A percentile compares a stretch with the other conserved stretches of the same genome.
These are phyloP conservation scores for Agaricus sinodeliciosus DNA, from an alignment of 768 basidiomycete genomes.

Conservation along the genomic window DNA sequence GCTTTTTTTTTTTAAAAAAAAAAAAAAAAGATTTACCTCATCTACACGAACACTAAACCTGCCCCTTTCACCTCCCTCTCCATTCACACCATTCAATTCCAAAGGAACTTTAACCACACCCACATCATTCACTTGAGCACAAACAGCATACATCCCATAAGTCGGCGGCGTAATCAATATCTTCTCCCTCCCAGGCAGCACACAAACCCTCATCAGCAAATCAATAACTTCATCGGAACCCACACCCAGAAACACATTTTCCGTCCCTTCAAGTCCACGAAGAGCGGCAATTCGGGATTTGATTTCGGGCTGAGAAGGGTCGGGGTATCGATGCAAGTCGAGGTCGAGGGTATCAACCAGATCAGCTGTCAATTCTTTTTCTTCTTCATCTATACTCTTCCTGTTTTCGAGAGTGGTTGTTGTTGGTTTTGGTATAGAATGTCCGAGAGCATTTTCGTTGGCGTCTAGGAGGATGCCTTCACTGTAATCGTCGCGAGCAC, in stretches of 20 bases:
- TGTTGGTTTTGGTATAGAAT: slow-evolving; percentile 48
- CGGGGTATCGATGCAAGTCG: slow-evolving; percentile 87
- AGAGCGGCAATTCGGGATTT: slow-evolving; percentile 71
- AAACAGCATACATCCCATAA: slow-evolving; percentile 96
- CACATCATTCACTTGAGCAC: slow-evolving; percentile 92
- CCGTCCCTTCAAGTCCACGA: slow-evolving; percentile 48
- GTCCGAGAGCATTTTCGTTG: slow-evolving; percentile 94
- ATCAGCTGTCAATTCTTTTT: slow-evolving; percentile 22
- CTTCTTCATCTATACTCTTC: background rate
- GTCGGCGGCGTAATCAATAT: slow-evolving; percentile 91
- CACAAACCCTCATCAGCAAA: slow-evolving; percentile 85
- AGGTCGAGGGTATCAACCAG: slow-evolving; percentile 34
- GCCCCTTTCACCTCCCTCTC: slow-evolving; percentile 69
- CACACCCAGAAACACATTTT: slow-evolving; percentile 89
- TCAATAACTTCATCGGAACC: slow-evolving; percentile 98
- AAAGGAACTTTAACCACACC: slow-evolving; percentile 74
- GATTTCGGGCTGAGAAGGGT: slow-evolving; percentile 78
- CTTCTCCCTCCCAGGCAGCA: slow-evolving; percentile 71
- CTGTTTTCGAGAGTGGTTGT: background rate
- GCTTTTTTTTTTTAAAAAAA: background rate
- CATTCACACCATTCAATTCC: slow-evolving; percentile 46
- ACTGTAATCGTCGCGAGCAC: slow-evolving; percentile 93
- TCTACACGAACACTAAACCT: slow-evolving; percentile 71
- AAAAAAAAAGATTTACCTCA: slow-evolving; percentile 43
- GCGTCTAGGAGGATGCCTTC: slow-evolving; percentile 91